Conservation (phyloP, 495 filamentous ascomycete genomes). For the Aspergillus biplanus region DNA sequence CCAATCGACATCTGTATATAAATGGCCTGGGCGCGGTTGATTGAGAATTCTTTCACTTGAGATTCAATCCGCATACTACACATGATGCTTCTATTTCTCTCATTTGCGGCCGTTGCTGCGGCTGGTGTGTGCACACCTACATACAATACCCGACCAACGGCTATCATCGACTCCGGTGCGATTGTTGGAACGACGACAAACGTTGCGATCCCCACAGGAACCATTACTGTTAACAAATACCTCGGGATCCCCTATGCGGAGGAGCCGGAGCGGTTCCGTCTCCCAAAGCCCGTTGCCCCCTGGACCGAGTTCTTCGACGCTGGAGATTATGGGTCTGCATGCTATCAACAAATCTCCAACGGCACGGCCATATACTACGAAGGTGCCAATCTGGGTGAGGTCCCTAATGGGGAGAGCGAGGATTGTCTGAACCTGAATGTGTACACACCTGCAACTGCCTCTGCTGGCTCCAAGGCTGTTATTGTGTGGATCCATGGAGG, state of each 20-base stretch:
- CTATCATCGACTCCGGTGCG: constrained; percentile 28
- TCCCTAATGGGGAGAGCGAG: constrained; percentile 32
- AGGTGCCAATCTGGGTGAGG: not conserved
- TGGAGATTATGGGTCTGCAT: constrained; percentile 33
- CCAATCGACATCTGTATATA: not conserved
- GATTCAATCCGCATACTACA: not conserved
- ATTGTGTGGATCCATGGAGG: constrained; percentile 37
- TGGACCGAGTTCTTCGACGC: constrained; percentile 32
- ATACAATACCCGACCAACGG: constrained; percentile 28
- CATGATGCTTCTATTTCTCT: not conserved
- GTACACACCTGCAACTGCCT: constrained; percentile 23
- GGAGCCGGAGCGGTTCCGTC: constrained; percentile 41
- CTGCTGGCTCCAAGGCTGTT: constrained; percentile 28
- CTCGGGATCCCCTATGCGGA: constrained; percentile 38
- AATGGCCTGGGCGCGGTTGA: not conserved
- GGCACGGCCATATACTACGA: not conserved
- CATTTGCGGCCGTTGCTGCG: not conserved
- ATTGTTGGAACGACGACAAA: constrained; percentile 36
- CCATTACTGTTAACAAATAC: constrained; percentile 33
- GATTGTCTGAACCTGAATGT: constrained; percentile 55
- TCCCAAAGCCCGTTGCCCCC: constrained; percentile 27
- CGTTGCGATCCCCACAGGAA: constrained; percentile 24
- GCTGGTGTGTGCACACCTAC: constrained; percentile 6
- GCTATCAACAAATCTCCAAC: constrained; percentile 41
- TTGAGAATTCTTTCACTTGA: not conserved